Evolutionary conservation across 2,329 filamentous ascomycete genomes (phyloP).

Genomic region (Magnaporthiopsis poae): DNA sequence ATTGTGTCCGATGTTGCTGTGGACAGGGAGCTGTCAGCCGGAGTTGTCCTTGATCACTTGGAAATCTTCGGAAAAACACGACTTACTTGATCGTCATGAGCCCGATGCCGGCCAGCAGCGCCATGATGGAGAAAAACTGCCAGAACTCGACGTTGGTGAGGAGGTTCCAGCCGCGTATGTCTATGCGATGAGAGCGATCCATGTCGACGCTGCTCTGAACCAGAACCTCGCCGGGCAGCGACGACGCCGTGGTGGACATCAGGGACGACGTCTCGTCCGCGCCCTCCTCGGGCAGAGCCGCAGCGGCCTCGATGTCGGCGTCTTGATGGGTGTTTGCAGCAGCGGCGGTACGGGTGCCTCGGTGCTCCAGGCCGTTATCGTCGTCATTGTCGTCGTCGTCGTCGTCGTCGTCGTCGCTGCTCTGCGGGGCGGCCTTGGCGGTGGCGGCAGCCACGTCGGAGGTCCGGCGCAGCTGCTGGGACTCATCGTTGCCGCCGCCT

Average conservation of each 20-base stretch:
- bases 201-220: slow-evolving; percentile 56
- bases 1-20: slow-evolving; percentile 86
- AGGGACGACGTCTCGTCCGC: slow-evolving; percentile 72
- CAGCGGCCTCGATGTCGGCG: slow-evolving; percentile 9
- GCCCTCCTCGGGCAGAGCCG: slow-evolving; percentile 9
- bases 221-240: slow-evolving; percentile 39
- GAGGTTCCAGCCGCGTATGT: slow-evolving; percentile 77
- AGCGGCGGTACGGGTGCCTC: not conserved
- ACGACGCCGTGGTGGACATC: slow-evolving; percentile 48
- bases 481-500: slow-evolving; percentile 19
- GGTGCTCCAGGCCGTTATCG: slow-evolving; percentile 1
- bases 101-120: slow-evolving; percentile 81
- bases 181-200: slow-evolving; percentile 69
- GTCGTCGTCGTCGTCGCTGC: slow-evolving; percentile 1
- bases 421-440: slow-evolving; percentile 25
- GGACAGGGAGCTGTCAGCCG: not conserved
- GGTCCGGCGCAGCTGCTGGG: slow-evolving; percentile 32
- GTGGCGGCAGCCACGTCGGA: slow-evolving; percentile 31
- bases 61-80: not conserved
- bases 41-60: too few relatives aligned
- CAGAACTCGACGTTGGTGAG: slow-evolving; percentile 71
- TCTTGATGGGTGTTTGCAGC: not conserved
- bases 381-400: not conserved
- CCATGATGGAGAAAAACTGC: slow-evolving; percentile 81
- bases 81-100: slow-evolving; percentile 98